These are phyloP conservation scores for Corymbia calophylla DNA, from an alignment of 441 rosid species.

Conservation along the genomic window DNA sequence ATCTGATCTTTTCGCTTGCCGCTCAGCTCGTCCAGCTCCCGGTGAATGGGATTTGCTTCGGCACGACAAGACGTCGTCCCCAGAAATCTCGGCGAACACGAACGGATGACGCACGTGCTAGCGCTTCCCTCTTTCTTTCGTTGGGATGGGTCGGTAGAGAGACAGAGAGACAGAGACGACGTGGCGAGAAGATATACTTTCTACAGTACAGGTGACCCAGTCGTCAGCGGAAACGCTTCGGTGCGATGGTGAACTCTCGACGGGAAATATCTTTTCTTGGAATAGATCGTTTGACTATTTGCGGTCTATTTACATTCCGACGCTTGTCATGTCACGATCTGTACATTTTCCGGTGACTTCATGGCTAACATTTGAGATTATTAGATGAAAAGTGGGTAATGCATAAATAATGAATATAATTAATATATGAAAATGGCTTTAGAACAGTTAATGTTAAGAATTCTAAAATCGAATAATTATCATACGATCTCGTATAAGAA, in stretches of 20 bases:
- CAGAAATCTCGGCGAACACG: not conserved
- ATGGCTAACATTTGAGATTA: no score
- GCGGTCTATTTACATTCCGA: not conserved
- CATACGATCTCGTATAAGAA: no score
- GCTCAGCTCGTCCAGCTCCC: not conserved
- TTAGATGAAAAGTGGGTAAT: no score
- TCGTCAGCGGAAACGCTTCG: not conserved
- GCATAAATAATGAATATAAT: no score
- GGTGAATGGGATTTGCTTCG: not conserved
- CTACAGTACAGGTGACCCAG: not conserved
- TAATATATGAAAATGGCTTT: no score
- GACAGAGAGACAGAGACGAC: not conserved
- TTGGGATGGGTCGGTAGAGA: not conserved
- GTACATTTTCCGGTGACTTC: no score
- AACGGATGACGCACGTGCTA: not conserved
- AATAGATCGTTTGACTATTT: not conserved
- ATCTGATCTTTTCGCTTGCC: not conserved
- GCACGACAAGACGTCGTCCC: not conserved
- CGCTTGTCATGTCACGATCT: not conserved
- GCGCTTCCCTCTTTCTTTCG: not conserved
- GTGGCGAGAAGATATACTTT: not conserved
- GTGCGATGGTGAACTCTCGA: not conserved
- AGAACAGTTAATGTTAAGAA: no score
- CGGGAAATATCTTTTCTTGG: not conserved
- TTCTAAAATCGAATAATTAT: no score